These are phyloP conservation scores for Russula sp. DNA, from an alignment of 768 basidiomycete genomes.

Conservation along the genomic window DNA sequence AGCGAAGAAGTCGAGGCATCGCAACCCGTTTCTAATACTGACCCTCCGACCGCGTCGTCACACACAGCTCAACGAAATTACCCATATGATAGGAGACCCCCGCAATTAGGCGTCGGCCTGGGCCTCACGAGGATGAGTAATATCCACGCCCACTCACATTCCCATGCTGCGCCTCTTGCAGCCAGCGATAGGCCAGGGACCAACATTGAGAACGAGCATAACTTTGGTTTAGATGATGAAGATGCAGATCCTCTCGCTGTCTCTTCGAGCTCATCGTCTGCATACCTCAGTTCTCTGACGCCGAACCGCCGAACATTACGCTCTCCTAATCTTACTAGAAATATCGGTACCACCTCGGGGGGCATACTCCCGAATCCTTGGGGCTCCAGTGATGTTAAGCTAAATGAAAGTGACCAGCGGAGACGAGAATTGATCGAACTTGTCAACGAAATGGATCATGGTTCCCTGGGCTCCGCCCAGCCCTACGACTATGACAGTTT, in stretches of 20 bases:
- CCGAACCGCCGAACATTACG: conserved; percentile 6
- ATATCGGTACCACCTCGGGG: conserved; percentile 1
- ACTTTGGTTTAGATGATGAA: conserved; percentile 2
- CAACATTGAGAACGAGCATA: conserved; percentile 6
- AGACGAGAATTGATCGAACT: conserved; percentile 19
- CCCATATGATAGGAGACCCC: neutral
- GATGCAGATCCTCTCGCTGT: conserved; percentile 1
- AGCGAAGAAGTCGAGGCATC: conserved; percentile 13
- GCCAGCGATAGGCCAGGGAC: neutral
- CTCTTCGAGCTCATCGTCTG: conserved; percentile 12
- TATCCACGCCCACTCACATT: neutral
- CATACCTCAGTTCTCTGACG: conserved; percentile 9
- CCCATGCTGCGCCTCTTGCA: neutral
- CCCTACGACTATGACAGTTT: conserved; percentile 5
- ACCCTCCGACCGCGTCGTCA: conserved; percentile 2
- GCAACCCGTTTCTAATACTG: neutral
- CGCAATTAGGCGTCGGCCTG: conserved; percentile 15
- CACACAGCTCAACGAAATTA: neutral
- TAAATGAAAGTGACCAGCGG: conserved; percentile 10
- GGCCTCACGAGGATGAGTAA: conserved; percentile 2
- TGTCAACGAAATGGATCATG: conserved; percentile 16
- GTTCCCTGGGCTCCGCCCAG: neutral
- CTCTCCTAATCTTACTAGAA: neutral
- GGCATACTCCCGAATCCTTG: conserved; percentile 15
- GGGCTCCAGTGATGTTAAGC: neutral